Base-by-base conservation (phyloP, 768 basidiomycete genomes). In the Rhizopogon vulgaris region DNA sequence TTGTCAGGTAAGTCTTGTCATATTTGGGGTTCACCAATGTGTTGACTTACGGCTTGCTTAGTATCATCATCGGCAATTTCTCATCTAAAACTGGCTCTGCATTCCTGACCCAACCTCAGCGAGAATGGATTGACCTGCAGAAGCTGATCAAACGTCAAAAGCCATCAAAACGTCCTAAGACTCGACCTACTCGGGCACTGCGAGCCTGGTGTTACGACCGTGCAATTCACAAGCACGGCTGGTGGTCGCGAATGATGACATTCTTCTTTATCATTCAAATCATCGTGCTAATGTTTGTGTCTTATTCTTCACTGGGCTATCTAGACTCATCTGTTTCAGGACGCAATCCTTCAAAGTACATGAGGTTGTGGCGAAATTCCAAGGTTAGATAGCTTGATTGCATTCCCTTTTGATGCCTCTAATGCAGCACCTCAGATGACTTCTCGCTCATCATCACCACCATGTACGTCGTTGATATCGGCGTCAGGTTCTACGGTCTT, bases 21-120 rank as follows among this genome's bases (percentile, higher is more conserved):
- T 22, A 22, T 25, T 34, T 38, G 51, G 37, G 22, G 43, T n/a
- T 36, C 30, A 6, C 14, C 9, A 38, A 18, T 4, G 11, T 11
- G 1, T 43, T 51, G 27, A 32, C 38, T 24, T 38, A 42, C 3
- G 45, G 17, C 53, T 45, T 56, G 54, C 51, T 53, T 53, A 95
- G 92, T 75, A 90, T 98, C 67, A 96, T 97, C 70, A 96, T 97
- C 63, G 86, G 85, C 41, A 94, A 94, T 67, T 96, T 96, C 70
- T 85, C 84, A 45, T 79, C 83, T 2, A 84, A 87, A 55, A 94
- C 92, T 2, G 94, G 94, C 14, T 80, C 83, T 4, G 93, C 94
- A 1, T 80, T 94, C 42, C 69, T 95, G 30, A 96, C 94, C 0
- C 78, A 84, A 51, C 77, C 92, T 14, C 95, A 97, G 60, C 75